Conservation (phyloP, 805 yeast species). For the Priceomyces medius region DNA sequence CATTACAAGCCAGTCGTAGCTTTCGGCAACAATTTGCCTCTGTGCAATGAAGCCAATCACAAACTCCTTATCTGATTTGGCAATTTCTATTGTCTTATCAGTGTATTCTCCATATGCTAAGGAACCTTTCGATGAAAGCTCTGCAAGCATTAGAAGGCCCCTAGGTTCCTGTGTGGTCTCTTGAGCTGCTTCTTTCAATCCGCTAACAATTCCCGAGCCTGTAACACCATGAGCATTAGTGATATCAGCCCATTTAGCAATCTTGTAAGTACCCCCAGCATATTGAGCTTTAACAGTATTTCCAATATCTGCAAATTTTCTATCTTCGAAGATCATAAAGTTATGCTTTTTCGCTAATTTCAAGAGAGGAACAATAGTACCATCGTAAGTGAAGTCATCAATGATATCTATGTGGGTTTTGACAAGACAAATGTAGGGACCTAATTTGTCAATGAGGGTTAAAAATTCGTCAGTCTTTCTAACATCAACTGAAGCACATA, state of each 20-base stretch:
- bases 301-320: conserved; percentile 98
- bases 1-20: conserved; percentile 94
- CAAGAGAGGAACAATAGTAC: conserved; percentile 72
- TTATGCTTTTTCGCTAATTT: conserved; percentile 75
- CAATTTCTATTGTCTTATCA: conserved; percentile 81
- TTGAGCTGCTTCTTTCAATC: conserved; percentile 77
- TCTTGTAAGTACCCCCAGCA: conserved; percentile 82
- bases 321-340: conserved; percentile 91
- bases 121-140: conserved; percentile 90
- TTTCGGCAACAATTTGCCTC: conserved; percentile 74
- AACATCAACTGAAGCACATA: conserved; percentile 95
- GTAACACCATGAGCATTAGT: conserved; percentile 98
- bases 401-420: conserved; percentile 95
- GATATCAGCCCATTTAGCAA: conserved; percentile 93
- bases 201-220: conserved; percentile 89
- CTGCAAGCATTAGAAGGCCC: conserved; percentile 93
- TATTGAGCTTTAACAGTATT: conserved; percentile 95
- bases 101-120: conserved; percentile 93
- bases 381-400: conserved; percentile 82
- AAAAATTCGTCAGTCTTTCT: conserved; percentile 75
- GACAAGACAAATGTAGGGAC: conserved; percentile 87
- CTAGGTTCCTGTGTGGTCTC: conserved; percentile 74
- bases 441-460: conserved; percentile 69
- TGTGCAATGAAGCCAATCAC: conserved; percentile 98
- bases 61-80: conserved; percentile 80